Evolutionary conservation across 768 basidiomycete species (phyloP).

Genomic region (Mrakia hoshinonis): DNA sequence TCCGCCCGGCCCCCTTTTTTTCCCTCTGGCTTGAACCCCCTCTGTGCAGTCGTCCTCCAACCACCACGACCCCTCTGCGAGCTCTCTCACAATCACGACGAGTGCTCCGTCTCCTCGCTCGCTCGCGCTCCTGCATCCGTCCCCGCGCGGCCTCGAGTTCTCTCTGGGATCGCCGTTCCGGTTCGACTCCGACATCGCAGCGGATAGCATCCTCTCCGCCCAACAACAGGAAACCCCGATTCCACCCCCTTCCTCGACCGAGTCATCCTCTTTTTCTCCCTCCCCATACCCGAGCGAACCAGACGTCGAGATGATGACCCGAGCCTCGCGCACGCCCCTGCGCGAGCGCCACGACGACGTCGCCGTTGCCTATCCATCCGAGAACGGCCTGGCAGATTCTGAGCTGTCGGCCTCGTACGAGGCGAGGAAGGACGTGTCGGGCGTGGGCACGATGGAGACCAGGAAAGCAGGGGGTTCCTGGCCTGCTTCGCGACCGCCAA

Average conservation of each 20-base stretch:
- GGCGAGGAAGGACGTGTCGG: not conserved
- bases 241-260: not conserved
- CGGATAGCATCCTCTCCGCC: not conserved
- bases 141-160: not conserved
- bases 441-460: not conserved
- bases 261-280: not conserved
- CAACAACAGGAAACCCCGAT: not conserved
- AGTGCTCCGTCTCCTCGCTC: not conserved
- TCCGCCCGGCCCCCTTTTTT: not conserved
- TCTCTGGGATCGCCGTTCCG: not conserved
- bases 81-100: not conserved
- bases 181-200: not conserved
- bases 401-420: not conserved
- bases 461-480: not conserved
- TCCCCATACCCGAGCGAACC: not conserved
- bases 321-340: not conserved
- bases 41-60: not conserved
- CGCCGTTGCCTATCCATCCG: too few species aligned
- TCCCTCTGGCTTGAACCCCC: not conserved
- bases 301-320: conserved; percentile 1
- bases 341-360: not conserved
- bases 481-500: not conserved
- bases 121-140: not conserved
- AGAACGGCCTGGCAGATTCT: not conserved
- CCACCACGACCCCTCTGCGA: not conserved